Conservation (phyloP, 75 land plant genomes). For the Gnetum montanum region DNA sequence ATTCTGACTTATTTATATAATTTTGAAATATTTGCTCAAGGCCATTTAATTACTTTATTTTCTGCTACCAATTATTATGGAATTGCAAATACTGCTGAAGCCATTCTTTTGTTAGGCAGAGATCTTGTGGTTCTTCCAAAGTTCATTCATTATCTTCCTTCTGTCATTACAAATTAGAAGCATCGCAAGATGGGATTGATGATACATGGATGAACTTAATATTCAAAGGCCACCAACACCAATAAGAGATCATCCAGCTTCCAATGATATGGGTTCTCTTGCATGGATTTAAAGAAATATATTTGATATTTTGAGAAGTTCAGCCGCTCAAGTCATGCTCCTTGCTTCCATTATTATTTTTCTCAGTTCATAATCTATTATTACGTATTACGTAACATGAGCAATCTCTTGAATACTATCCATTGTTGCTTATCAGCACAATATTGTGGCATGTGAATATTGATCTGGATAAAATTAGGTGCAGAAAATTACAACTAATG, state of each 20-base stretch:
- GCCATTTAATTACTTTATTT: slow-evolving; percentile 21
- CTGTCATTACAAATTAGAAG: slow-evolving; percentile 13
- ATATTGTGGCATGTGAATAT: background rate
- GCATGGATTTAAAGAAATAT: slow-evolving; percentile 36
- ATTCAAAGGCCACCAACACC: slow-evolving; percentile 49
- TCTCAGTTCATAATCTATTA: background rate
- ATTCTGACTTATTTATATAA: no score
- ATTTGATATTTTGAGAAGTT: background rate
- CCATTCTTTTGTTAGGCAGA: slow-evolving; percentile 20
- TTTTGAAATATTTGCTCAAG: slow-evolving; percentile 30
- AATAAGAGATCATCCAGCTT: slow-evolving; percentile 34
- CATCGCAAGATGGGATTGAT: slow-evolving; percentile 11
- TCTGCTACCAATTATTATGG: slow-evolving; percentile 31
- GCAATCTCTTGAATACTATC: background rate
- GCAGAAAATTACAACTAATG: no score
- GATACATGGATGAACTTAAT: slow-evolving; percentile 39
- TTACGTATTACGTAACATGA: background rate
- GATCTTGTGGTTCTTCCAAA: slow-evolving; percentile 24
- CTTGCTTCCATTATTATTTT: background rate
- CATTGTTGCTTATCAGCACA: slow-evolving; percentile 1
- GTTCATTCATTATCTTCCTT: slow-evolving; percentile 25
- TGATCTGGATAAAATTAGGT: no score
- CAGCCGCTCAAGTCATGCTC: background rate
- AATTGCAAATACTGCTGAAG: slow-evolving; percentile 29
- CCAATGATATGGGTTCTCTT: slow-evolving; percentile 38